Evolutionary conservation across 176 grass and related monocot species (phyloP).

Genomic region (Leersia perrieri): DNA sequence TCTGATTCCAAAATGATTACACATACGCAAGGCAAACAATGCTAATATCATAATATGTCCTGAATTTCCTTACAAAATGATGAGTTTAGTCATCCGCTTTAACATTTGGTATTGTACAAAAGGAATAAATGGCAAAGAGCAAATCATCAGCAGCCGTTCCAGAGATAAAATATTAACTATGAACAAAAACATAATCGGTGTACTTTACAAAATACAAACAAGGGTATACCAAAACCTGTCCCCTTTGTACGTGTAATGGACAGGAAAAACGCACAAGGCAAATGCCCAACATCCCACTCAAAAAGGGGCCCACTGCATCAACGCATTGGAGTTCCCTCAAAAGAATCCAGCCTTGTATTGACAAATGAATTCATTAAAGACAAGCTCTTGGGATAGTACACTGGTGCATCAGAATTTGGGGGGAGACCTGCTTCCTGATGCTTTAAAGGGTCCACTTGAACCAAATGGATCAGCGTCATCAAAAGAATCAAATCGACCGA

Average conservation of each 20-base stretch:
- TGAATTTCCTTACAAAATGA: background rate
- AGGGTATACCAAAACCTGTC: slow-evolving; percentile 19
- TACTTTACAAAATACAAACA: slow-evolving; percentile 28
- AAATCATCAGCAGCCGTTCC: background rate
- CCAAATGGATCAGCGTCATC: slow-evolving; percentile 93
- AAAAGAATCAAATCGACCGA: slow-evolving; percentile 90
- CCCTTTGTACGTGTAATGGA: slow-evolving; percentile 28
- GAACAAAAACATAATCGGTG: slow-evolving; percentile 4
- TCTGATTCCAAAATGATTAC: background rate
- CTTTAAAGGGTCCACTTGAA: slow-evolving; percentile 85
- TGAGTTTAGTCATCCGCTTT: background rate
- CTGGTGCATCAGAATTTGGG: slow-evolving; percentile 51
- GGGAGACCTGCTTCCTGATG: slow-evolving; percentile 62
- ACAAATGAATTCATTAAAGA: slow-evolving; percentile 16
- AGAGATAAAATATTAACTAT: slow-evolving; percentile 32
- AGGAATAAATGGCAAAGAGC: background rate
- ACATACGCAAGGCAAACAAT: background rate
- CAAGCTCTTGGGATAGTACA: background rate
- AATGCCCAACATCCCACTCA: background rate
- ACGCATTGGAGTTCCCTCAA: slow-evolving; percentile 1
- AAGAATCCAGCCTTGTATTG: slow-evolving; percentile 12
- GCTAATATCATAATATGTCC: background rate
- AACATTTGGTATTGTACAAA: slow-evolving; percentile 4
- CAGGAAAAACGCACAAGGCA: slow-evolving; percentile 30
- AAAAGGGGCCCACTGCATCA: background rate